These are phyloP conservation scores for Trypanosoma platydactyli DNA, from an alignment of 208 protist genomes.

Conservation along the genomic window DNA sequence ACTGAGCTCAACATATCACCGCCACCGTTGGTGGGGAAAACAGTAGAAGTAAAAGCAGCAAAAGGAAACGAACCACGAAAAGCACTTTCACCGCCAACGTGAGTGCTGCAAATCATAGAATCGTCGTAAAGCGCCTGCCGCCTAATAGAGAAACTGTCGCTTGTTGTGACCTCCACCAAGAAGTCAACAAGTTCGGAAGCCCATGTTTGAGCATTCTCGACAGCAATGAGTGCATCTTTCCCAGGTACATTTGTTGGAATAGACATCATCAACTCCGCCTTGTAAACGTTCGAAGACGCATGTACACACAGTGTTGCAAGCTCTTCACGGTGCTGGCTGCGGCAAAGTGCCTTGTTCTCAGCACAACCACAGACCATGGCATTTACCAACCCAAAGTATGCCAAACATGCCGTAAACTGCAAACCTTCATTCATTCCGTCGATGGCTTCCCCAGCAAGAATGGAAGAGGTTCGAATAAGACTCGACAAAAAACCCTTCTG, in stretches of 20 bases:
- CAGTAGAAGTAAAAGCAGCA: no score
- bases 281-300: conserved; percentile 36
- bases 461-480: conserved; percentile 23
- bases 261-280: conserved; percentile 37
- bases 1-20: background rate
- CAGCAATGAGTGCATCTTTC: conserved; percentile 28
- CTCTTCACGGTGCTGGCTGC: conserved; percentile 32
- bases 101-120: background rate
- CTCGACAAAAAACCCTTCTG: conserved; percentile 29
- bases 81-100: background rate
- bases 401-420: conserved; percentile 33
- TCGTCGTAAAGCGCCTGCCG: conserved; percentile 36
- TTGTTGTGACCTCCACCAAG: conserved; percentile 64
- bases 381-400: conserved; percentile 50
- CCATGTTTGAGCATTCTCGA: conserved; percentile 54
- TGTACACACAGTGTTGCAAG: conserved; percentile 41
- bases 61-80: no score
- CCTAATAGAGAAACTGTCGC: conserved; percentile 62
- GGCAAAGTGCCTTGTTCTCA: conserved; percentile 48
- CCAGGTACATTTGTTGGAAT: conserved; percentile 37
- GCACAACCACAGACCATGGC: conserved; percentile 44
- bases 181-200: conserved; percentile 63
- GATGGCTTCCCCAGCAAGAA: conserved; percentile 8
- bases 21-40: background rate
- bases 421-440: conserved; percentile 24